A percentile compares a stretch with the other conserved stretches of the same genome.
Conservation (phyloP, 1,139 yeast species). For the Suhomyces coccinellae region DNA sequence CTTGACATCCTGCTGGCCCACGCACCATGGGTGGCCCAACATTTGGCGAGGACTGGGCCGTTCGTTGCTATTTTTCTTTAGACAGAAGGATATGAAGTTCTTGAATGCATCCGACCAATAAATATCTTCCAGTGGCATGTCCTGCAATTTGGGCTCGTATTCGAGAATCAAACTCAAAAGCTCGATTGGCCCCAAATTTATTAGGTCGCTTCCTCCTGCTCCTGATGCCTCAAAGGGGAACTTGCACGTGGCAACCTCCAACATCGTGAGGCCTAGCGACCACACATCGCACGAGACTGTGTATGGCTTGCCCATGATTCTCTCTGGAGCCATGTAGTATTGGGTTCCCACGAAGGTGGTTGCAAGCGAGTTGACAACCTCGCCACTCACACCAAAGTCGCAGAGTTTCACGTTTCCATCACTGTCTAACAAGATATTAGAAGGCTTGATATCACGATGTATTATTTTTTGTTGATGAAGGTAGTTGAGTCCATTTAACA, state of each 20-base stretch:
- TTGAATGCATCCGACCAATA: constrained; percentile 82
- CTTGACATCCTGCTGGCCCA: constrained; percentile 64
- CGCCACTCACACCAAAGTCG: constrained; percentile 98
- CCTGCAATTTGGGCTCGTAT: constrained; percentile 75
- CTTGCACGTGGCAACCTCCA: constrained; percentile 88
- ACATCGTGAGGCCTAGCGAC: constrained; percentile 87
- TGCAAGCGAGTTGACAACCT: constrained; percentile 90
- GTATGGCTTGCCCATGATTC: constrained; percentile 93
- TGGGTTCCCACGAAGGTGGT: constrained; percentile 97
- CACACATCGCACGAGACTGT: constrained; percentile 94
- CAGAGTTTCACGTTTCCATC: constrained; percentile 86
- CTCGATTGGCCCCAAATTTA: constrained; percentile 73
- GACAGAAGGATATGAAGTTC: constrained; percentile 76
- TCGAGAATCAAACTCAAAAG: constrained; percentile 77
- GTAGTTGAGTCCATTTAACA: constrained; percentile 79
- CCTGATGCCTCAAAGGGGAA: constrained; percentile 58
- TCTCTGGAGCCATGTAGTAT: constrained; percentile 97
- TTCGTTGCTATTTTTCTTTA: constrained; percentile 74
- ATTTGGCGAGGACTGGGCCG: constrained; percentile 93
- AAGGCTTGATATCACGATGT: constrained; percentile 93
- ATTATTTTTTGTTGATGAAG: constrained; percentile 84
- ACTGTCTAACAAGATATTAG: constrained; percentile 74
- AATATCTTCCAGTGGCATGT: constrained; percentile 74
- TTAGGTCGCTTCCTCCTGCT: constrained; percentile 32
- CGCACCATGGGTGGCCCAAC: constrained; percentile 89